Evolutionary conservation across 352 stramenopile species (phyloP), one percentile per base, ranked within the genome.

Genomic region (Phytophthora constricta): DNA sequence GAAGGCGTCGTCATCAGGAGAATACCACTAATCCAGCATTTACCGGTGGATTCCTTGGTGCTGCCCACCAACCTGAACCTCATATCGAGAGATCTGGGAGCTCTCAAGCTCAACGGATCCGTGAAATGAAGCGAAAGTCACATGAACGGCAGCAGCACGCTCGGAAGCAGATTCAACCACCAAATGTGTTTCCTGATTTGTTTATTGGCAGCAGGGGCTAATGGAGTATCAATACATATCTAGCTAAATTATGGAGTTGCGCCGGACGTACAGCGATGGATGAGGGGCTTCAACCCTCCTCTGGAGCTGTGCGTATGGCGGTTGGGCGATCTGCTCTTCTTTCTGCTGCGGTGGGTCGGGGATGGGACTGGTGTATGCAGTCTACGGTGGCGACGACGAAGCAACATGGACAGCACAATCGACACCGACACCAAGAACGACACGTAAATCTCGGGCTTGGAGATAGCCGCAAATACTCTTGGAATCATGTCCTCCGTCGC

Each of bases 401-500:
- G 63, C 11, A 89, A 58, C 31, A 91, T 85, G 8, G 87, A 93
- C 7, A 91, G 62, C 23, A 84, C 28, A 13, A 93, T 90, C 16
- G 80, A 82, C 7, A 80, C 48, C 1, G 80, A 70, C 46, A 93
- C 76, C 0, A 63, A 60, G 3, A 90, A 57, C 0, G 82, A 80
- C 28, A 89, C 74, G 17, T 93, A 70, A 25, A 81, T 79, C 42
- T 88, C 79, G 2, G 85, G 85, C 31, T 83, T 83, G 11, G 88
- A 67, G 26, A 87, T 69, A 0, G 68, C 74, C 2, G 62, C 56
- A 8, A 91, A 62, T 14, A 69, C 34, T 58, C 48, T 46, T 0
- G 77, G 69, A 7, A 91, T 10, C n/a, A 94, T 55, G 25, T 93
- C 83, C 48, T 92, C 82, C 8, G 85, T 89, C 4, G 90, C 55